A percentile compares a stretch with the other conserved stretches of the same genome.
These are phyloP conservation scores for Rhododendron kiyosumense DNA, from an alignment of 148 eudicot genomes.

Conservation along the genomic window DNA sequence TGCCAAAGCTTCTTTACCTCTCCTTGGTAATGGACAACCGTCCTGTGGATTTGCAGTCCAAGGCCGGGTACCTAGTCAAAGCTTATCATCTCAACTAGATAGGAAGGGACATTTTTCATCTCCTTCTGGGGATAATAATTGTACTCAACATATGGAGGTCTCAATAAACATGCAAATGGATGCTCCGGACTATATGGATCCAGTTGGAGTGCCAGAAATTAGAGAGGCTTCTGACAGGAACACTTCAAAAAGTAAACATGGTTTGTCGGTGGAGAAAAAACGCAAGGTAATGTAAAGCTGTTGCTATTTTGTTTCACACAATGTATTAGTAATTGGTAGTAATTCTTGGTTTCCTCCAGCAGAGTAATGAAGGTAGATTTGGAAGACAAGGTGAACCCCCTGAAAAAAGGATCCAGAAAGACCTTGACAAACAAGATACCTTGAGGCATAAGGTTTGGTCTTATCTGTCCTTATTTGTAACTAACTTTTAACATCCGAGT, in stretches of 20 bases:
- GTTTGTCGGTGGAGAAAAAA: constrained; percentile 31
- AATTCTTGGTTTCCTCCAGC: constrained; percentile 17
- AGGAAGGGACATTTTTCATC: constrained; percentile 26
- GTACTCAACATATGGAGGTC: constrained; percentile 12
- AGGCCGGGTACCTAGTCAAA: constrained; percentile 13
- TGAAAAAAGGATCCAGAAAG: constrained; percentile 45
- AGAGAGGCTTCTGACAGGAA: constrained; percentile 3
- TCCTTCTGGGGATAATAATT: constrained; percentile 24
- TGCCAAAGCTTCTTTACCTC: constrained; percentile 19
- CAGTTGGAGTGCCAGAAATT: neutral
- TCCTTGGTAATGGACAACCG: constrained; percentile 28
- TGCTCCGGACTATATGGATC: constrained; percentile 5
- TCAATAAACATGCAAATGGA: constrained; percentile 11
- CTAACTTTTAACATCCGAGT: neutral
- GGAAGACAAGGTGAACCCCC: constrained; percentile 33
- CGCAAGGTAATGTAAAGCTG: constrained; percentile 34
- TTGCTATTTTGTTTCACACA: neutral
- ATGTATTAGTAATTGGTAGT: neutral
- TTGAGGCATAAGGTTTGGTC: constrained; percentile 41
- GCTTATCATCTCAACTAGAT: constrained; percentile 17
- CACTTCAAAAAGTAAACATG: constrained; percentile 21
- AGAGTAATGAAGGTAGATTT: constrained; percentile 35
- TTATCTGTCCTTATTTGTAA: neutral
- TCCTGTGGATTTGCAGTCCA: constrained; percentile 23
- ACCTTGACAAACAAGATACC: constrained; percentile 49